A percentile compares a stretch with the other conserved stretches of the same genome.
These are phyloP conservation scores for Penicillium griseofulvum DNA, from an alignment of 2,329 filamentous ascomycete genomes.

Conservation along the genomic window DNA sequence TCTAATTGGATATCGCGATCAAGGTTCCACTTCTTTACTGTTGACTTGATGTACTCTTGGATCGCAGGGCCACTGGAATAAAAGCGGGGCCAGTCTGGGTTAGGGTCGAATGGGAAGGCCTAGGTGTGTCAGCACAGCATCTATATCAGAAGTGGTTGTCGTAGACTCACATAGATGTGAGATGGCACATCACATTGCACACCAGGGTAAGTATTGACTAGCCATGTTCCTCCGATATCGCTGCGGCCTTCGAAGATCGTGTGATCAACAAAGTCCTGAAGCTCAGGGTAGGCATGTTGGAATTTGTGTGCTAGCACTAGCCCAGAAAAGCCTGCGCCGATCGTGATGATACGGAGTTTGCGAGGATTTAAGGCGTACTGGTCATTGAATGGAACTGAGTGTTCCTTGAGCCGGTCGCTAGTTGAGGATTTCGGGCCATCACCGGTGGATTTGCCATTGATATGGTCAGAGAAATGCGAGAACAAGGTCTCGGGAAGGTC, in stretches of 20 bases:
- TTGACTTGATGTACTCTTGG: constrained; percentile 40
- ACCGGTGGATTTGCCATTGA: neutral
- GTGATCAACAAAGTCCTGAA: constrained; percentile 34
- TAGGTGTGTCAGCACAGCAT: neutral
- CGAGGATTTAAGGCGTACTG: constrained; percentile 25
- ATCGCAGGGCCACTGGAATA: constrained; percentile 44
- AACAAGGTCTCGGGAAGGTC: neutral
- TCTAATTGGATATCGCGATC: constrained; percentile 40
- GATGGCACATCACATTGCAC: constrained; percentile 32
- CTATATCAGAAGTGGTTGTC: neutral
- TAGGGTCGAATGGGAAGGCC: constrained; percentile 40
- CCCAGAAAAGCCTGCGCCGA: constrained; percentile 30
- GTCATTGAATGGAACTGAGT: neutral
- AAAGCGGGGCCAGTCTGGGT: constrained; percentile 43
- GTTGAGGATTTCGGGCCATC: neutral
- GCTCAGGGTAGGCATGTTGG: constrained; percentile 34
- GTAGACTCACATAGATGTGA: constrained; percentile 33
- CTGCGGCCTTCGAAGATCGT: constrained; percentile 45
- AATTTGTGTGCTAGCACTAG: constrained; percentile 44
- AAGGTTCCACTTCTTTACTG: constrained; percentile 41
- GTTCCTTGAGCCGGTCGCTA: neutral
- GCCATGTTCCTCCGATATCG: constrained; percentile 23
- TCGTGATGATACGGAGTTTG: constrained; percentile 19
- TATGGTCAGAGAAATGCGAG: neutral
- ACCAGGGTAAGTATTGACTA: constrained; percentile 22